These are phyloP conservation scores for Penicillium sp. DNA, from an alignment of 2,329 filamentous ascomycete species.

Conservation along the genomic window DNA sequence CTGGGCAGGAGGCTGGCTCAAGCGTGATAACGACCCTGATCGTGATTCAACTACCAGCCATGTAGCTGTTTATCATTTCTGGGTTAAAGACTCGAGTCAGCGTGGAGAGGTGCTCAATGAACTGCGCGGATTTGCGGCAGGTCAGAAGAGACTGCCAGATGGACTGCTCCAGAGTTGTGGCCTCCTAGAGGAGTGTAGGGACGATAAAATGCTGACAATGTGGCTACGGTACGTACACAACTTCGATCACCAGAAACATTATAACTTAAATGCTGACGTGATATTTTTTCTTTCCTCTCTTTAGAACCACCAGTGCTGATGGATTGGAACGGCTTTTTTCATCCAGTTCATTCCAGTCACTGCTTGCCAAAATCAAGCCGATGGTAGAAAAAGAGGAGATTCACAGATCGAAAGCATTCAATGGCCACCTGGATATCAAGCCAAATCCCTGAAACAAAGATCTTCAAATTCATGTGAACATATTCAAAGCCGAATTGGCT, in stretches of 20 bases:
- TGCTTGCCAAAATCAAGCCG: background rate
- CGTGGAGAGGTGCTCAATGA: background rate
- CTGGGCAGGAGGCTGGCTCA: background rate
- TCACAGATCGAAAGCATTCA: background rate
- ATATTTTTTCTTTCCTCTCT: background rate
- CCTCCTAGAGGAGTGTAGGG: background rate
- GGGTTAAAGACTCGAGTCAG: background rate
- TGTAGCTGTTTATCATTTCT: background rate
- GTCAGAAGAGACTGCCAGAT: background rate
- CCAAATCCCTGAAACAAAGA: background rate
- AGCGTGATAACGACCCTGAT: background rate
- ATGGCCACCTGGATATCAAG: background rate
- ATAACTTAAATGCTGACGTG: background rate
- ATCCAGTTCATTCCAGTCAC: background rate
- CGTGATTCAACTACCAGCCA: background rate
- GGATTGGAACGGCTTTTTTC: background rate
- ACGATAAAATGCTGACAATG: background rate
- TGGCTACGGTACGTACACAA: background rate
- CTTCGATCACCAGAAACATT: background rate
- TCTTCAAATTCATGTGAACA: background rate
- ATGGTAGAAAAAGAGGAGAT: background rate
- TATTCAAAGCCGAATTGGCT: background rate
- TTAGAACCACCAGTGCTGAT: background rate
- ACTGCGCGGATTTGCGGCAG: background rate
- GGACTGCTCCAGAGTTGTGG: background rate